Evolutionary conservation across 768 basidiomycete genomes (phyloP), one percentile per base, ranked within the genome.

Genomic region (Pilatotrama ljubarskyi): DNA sequence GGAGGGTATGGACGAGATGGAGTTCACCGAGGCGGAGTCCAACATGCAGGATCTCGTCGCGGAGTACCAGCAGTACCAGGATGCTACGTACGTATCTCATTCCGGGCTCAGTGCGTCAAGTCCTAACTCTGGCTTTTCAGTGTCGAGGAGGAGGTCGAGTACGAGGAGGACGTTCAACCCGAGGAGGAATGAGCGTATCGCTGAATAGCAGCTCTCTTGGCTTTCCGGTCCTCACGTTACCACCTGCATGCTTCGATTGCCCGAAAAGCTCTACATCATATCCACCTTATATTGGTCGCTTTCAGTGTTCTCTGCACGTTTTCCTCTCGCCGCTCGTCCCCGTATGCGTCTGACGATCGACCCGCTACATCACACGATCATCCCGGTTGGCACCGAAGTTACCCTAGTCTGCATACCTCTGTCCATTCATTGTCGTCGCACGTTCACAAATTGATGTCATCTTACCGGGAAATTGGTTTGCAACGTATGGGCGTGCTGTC

Each of bases 1-100:
- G 75, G 97, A 98, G 81, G 97, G 97, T 74, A 98, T 99, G 96
- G 96, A 95, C 73, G 93, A 94, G 83, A 93, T 94, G 92, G 92
- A 95, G 84, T 94, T 98, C 84, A 95, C 96, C 63, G 96, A 98
- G 76, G 96, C 95, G 57, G 95, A 98, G 78, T 95, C 92, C 64
- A 98, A 98, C 85, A 95, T 98, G 94, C 94, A 97, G 74, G 96
- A 98, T 80, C 81, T 98, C 64, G 92, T 98, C 62, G 93, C 95
- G 51, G 96, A 98, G 78, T 98, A 97, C 78, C 93, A 96, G 73
- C 93, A 94, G 76, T 94, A 94, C 78, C 92, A 94, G 78, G 92
- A 94, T 71, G 92, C 92, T 42, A 93, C 91, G 90, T 93, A 76
- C 63, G 91, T 86, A 14, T n/a, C 35, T 26, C 46, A 22, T 48